Evolutionary conservation across 768 basidiomycete species (phyloP), one percentile per base, ranked within the genome.

Genomic region (Leccinum incarnatum): DNA sequence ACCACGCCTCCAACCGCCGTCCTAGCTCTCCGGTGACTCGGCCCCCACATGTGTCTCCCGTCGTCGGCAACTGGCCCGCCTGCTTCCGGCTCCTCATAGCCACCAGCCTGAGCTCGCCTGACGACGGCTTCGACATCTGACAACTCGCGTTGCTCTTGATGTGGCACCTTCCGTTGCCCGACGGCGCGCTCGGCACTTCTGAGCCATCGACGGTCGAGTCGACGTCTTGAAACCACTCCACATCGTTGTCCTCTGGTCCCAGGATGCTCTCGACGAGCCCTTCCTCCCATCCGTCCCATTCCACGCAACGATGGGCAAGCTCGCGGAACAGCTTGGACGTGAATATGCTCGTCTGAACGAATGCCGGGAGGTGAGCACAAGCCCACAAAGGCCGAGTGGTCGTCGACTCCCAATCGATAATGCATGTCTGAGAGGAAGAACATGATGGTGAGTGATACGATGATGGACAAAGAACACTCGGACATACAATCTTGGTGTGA

Each of bases 211-310:
- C 61, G 2, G 68, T 63, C 21, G 62, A 62, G 25, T 75, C 74
- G 5, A 66, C 64, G 51, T 77, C 77, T 64, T 76, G 77, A 69
- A 87, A 84, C 89, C 89, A 91, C 53, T 88, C 87, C 5, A 82
- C 83, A 65, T 91, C 87, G 51, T 79, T 71, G 17, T 90, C 89
- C 64, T 84, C 86, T 0, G 85, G 81, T 1, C 90, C 91, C 21
- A 93, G 77, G 32, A 92, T 89, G 58, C 83, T 85, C 5, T 85
- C 83, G 1, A 89, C 82, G 17, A 94, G 77, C 0, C 90, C 92
- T 68, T 93, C 92, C 67, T 94, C 91, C 91, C 92, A 94, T 2
- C 91, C 92, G 63, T 93, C 91, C 91, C 91, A 93, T 68, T 94
- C 91, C 36, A 80, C 83, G 63, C 86, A 90, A 27, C 89, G 85